phyloP scores from a whole-genome alignment of 768 basidiomycete genomes.

The Multifurca ochricompacta region DNA sequence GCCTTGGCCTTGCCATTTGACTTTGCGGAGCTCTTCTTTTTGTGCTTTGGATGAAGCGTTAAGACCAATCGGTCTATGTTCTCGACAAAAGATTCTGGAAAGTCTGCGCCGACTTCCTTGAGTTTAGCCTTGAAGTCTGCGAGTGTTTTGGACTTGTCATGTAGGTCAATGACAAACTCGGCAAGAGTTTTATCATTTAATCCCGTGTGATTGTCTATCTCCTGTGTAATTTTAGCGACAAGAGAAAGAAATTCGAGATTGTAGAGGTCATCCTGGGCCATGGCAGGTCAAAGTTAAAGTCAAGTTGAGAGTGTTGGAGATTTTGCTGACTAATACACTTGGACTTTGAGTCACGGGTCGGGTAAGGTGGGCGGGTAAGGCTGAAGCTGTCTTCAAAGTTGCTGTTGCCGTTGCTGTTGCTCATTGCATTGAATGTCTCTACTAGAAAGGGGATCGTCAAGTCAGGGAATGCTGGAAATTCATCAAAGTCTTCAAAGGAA shows the following conservation, averaged over 20 bases:
- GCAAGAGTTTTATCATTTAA: conserved; percentile 89
- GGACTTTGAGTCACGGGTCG: background rate
- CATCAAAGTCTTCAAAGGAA: conserved; percentile 42
- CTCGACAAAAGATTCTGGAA: conserved; percentile 85
- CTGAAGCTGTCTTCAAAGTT: no score
- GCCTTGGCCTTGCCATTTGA: conserved; percentile 30
- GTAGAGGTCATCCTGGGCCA: conserved; percentile 75
- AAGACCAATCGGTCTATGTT: conserved; percentile 93
- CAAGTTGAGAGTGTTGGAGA: no score
- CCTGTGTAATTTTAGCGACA: conserved; percentile 86
- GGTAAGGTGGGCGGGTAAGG: background rate
- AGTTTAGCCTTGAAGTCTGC: conserved; percentile 77
- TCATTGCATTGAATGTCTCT: conserved; percentile 49
- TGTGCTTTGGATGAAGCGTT: conserved; percentile 93
- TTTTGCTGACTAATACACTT: conserved; percentile 12
- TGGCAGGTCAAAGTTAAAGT: conserved; percentile 26
- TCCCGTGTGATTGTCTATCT: conserved; percentile 81
- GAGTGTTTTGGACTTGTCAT: conserved; percentile 73
- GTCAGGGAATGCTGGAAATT: conserved; percentile 87
- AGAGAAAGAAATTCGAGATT: conserved; percentile 90
- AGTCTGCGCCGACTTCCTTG: conserved; percentile 66
- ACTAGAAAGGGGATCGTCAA: conserved; percentile 73
- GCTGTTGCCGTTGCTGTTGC: background rate
- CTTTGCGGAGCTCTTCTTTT: conserved; percentile 53
- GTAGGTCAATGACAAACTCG: conserved; percentile 89